Evolutionary conservation across 2,329 filamentous ascomycete species (phyloP).

Genomic region (Ophiostoma ips): DNA sequence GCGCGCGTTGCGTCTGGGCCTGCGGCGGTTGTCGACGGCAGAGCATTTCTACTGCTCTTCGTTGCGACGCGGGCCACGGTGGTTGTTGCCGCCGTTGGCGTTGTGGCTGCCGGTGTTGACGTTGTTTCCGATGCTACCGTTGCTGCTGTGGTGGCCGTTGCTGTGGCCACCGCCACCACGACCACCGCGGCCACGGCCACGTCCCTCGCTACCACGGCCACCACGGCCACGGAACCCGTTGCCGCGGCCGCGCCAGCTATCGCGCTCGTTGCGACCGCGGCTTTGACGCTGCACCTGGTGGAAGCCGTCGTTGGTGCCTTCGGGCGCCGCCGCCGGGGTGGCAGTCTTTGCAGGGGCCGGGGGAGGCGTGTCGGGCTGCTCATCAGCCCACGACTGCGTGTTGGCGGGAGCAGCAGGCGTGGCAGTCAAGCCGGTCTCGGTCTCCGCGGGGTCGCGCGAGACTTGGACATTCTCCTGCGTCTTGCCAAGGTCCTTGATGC

Average conservation of each 20-base stretch:
- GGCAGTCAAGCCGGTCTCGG: constrained; percentile 44
- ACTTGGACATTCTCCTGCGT: constrained; percentile 65
- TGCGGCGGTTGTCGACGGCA: background rate
- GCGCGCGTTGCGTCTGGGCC: background rate
- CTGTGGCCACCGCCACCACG: constrained; percentile 6
- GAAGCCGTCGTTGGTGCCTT: constrained; percentile 53
- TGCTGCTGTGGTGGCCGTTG: background rate
- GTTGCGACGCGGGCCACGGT: background rate
- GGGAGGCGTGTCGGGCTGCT: constrained; percentile 44
- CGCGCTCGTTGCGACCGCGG: constrained; percentile 39
- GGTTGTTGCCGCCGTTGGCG: background rate
- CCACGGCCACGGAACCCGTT: constrained; percentile 36
- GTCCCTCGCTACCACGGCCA: constrained; percentile 28
- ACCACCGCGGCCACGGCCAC: constrained; percentile 18
- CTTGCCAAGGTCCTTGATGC: constrained; percentile 27
- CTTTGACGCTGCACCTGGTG: constrained; percentile 53
- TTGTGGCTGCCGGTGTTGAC: background rate
- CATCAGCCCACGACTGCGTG: constrained; percentile 69
- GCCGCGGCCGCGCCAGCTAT: constrained; percentile 34
- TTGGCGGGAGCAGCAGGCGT: constrained; percentile 42
- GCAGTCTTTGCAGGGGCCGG: constrained; percentile 18
- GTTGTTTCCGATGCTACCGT: background rate
- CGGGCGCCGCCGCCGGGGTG: constrained; percentile 19
- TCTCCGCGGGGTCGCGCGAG: constrained; percentile 58
- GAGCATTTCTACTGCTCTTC: constrained; percentile 1